Evolutionary conservation across 164 flowering plant genomes (phyloP).

Genomic region (Buxus sempervirens): DNA sequence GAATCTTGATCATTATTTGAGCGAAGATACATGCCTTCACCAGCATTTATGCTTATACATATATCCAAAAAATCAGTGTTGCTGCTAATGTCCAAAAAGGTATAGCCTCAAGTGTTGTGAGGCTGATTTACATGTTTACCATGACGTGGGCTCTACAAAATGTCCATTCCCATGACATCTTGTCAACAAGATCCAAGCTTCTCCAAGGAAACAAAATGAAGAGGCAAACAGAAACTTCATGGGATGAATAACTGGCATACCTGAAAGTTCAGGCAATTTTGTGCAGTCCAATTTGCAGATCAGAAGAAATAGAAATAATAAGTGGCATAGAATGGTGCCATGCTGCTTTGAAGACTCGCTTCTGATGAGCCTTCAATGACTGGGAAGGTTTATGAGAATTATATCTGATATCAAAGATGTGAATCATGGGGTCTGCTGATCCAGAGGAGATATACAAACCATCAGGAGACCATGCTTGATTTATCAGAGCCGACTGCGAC

Average conservation of each 20-base stretch:
- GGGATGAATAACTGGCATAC: neutral
- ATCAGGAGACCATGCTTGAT: slow-evolving; percentile 95
- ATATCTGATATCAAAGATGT: slow-evolving; percentile 84
- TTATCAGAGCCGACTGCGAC: slow-evolving; percentile 87
- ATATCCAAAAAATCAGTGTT: too few species aligned
- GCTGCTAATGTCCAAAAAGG: neutral
- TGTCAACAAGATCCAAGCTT: neutral
- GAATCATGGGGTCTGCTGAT: slow-evolving; percentile 85
- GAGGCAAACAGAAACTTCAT: neutral
- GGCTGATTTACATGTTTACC: neutral
- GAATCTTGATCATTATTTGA: too few species aligned
- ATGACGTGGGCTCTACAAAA: neutral
- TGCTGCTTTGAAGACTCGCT: slow-evolving; percentile 83
- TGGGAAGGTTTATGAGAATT: slow-evolving; percentile 65
- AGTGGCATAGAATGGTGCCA: slow-evolving; percentile 82
- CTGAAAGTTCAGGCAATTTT: slow-evolving; percentile 23
- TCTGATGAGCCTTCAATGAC: slow-evolving; percentile 84
- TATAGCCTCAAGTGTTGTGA: neutral
- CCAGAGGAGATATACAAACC: slow-evolving; percentile 82
- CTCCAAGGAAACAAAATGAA: neutral
- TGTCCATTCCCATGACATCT: neutral
- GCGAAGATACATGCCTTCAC: too few species aligned
- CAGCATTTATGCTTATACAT: too few species aligned
- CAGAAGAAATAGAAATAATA: slow-evolving; percentile 86
- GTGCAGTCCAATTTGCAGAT: slow-evolving; percentile 81